Base-by-base conservation (phyloP, 441 rosid species). In the Theobroma grandiflorum region DNA sequence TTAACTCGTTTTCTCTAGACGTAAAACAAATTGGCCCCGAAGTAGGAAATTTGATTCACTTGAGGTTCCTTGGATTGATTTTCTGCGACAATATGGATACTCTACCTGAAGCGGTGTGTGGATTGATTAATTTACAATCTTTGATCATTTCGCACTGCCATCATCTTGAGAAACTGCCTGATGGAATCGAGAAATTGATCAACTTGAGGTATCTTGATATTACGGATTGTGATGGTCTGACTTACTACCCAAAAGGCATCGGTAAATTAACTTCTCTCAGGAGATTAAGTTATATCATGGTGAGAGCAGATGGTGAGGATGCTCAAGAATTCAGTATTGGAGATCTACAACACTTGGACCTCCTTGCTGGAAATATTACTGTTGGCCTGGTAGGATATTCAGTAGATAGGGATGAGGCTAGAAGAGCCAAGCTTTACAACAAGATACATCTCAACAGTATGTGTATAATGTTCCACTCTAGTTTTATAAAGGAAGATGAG, bases 51-150 rank as follows among this genome's bases (percentile, higher is more conserved):
- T 69, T 74, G 50, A 62, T 49, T 45, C 82, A 81, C 53, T 40
- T 80, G 43, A 80, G 77, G 33, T 73, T 61, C n/a, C 83, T 83
- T 16, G 40, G 78, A 20, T 43, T 78, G 58, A 10, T 18, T 4
- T 0, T 2, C 2, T 47, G 40, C 20, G 0, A 9, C 0, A 0
- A 35, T 1, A 45, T 75, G 16, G 14, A 8, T 31, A 10, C 14
- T 3, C 18, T 78, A 22, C 74, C 70, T 2, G 57, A 72, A 52
- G 4, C 37, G 45, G 2, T 75, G 6, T 62, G 69, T 62, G 53
- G 43, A 35, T 59, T 80, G 18, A 38, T 1, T 8, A 80, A 80
- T 35, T 35, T 80, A 15, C 78, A 77, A 76, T 63, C 50, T 1
- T 43, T 83, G 53, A 37, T 76, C 14, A 3, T 83, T 3, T 7